These are phyloP conservation scores for Dendrobium officinale DNA, from an alignment of 106 monocot species.

Conservation along the genomic window DNA sequence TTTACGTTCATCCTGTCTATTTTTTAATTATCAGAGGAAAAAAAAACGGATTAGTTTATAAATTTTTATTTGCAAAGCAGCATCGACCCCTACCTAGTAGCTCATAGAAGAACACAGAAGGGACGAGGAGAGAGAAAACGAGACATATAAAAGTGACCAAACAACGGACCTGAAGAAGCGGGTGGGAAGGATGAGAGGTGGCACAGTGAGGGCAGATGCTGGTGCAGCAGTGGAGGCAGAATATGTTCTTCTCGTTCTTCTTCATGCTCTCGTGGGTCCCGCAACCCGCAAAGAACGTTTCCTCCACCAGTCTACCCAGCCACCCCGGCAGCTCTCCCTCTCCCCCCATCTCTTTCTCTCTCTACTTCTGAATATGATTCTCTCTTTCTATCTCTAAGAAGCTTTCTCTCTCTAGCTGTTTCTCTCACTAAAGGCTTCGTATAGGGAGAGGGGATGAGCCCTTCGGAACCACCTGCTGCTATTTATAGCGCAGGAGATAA, in stretches of 20 bases:
- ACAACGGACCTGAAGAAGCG: slow-evolving; percentile 43
- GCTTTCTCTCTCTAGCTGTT: not conserved
- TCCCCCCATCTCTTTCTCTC: slow-evolving; percentile 4
- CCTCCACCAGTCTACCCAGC: slow-evolving; percentile 43
- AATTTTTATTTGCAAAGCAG: no score
- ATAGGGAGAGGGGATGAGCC: not conserved
- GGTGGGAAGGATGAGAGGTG: slow-evolving; percentile 39
- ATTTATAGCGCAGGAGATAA: slow-evolving; percentile 1
- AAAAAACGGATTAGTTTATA: no score
- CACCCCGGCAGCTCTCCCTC: slow-evolving; percentile 28
- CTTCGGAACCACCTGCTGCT: not conserved
- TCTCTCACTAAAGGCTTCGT: not conserved
- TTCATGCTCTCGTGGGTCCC: slow-evolving; percentile 28
- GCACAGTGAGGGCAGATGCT: slow-evolving; percentile 59
- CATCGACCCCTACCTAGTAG: no score
- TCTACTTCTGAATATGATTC: not conserved
- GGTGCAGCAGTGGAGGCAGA: slow-evolving; percentile 52
- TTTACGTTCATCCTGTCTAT: no score
- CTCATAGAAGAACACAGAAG: not conserved
- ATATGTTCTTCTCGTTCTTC: slow-evolving; percentile 82
- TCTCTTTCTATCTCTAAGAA: not conserved
- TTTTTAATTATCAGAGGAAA: no score
- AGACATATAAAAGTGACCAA: not conserved
- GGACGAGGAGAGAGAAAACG: not conserved
- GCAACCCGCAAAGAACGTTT: slow-evolving; percentile 49